Percentiles rank a stretch among this genome's conserved stretches.
These are phyloP conservation scores for Geotrichum europaeum DNA, from an alignment of 1,139 yeast species.

Conservation along the genomic window DNA sequence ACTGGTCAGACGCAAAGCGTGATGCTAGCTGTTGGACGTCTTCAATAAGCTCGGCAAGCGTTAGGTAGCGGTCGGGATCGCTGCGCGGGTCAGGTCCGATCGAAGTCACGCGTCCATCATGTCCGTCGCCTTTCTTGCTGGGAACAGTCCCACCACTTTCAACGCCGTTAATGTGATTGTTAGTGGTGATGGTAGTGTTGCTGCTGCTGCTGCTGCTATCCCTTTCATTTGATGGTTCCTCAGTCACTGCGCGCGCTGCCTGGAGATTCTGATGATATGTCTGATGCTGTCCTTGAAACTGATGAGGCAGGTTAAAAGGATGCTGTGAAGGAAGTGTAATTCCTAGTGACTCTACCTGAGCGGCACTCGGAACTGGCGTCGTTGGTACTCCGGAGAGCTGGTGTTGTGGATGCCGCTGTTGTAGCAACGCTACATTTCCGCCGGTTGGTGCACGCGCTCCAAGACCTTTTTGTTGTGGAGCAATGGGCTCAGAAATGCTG, in stretches of 20 bases:
- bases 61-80: neutral
- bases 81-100: neutral
- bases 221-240: neutral
- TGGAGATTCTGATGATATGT: neutral
- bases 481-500: neutral
- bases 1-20: conserved; percentile 13
- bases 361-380: neutral
- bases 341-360: neutral
- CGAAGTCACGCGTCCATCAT: neutral
- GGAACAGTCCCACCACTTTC: neutral
- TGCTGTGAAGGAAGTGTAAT: conserved; percentile 12
- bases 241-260: conserved; percentile 1
- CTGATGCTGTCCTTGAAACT: neutral
- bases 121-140: neutral
- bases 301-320: conserved; percentile 2
- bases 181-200: no score
- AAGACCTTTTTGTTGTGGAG: conserved; percentile 5
- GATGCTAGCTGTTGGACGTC: conserved; percentile 14
- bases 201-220: neutral
- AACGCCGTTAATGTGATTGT: neutral
- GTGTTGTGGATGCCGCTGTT: conserved; percentile 5
- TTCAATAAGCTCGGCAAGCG: conserved; percentile 8
- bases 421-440: conserved; percentile 2
- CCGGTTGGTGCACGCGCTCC: neutral
- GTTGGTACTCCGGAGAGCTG: neutral